Conservation (phyloP, 1,284 basidiomycete species). For the Tilletiopsis washingtonensis region DNA sequence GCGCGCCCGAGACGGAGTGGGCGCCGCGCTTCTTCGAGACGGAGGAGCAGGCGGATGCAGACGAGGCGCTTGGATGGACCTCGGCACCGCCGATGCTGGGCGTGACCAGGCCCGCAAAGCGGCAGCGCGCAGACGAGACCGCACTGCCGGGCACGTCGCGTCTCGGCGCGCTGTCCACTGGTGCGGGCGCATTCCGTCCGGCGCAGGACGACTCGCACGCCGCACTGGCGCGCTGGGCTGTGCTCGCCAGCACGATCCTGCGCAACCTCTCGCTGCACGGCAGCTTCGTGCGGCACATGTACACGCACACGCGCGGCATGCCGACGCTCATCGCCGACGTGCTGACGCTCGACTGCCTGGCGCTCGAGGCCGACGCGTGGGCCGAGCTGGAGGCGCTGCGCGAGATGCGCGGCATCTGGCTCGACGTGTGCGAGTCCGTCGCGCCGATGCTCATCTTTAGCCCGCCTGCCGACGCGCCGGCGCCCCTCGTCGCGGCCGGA, state of each 20-base stretch:
- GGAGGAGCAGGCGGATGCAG: not conserved
- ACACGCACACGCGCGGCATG: conserved; percentile 14
- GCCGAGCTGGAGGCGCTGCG: not conserved
- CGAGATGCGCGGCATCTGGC: not conserved
- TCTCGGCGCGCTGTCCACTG: not conserved
- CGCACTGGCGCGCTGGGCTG: conserved; percentile 26
- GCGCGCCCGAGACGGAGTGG: conserved; percentile 20
- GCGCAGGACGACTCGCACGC: conserved; percentile 13
- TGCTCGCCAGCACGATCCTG: conserved; percentile 26
- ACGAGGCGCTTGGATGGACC: too few relatives aligned
- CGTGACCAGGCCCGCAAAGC: too few relatives aligned
- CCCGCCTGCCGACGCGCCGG: not conserved
- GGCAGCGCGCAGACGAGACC: too few relatives aligned
- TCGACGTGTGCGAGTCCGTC: not conserved
- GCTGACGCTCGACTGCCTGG: conserved; percentile 10
- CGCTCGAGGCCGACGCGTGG: not conserved
- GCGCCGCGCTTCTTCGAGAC: conserved; percentile 26
- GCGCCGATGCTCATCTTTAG: not conserved
- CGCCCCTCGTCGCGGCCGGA: not conserved
- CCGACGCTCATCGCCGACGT: conserved; percentile 15
- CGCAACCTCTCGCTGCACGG: conserved; percentile 33
- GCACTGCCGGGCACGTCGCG: not conserved
- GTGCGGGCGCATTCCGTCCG: not conserved
- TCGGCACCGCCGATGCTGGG: too few relatives aligned
- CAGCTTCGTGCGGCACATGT: too few relatives aligned